Evolutionary conservation across 768 basidiomycete species (phyloP).

Genomic region (Mycena kentingensis): DNA sequence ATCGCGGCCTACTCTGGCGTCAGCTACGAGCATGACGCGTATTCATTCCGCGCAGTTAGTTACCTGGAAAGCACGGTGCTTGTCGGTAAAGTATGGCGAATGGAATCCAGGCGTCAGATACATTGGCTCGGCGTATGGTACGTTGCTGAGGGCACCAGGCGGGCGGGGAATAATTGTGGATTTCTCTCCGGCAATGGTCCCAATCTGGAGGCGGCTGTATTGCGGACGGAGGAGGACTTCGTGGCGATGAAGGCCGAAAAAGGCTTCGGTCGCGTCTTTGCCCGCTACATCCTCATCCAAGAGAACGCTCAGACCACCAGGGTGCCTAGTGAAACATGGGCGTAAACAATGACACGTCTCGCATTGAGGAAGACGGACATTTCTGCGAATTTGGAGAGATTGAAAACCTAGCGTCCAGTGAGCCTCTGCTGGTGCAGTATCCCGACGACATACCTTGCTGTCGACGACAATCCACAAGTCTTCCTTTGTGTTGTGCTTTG

Average conservation of each 20-base stretch:
- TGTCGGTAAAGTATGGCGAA: slow-evolving; percentile 74
- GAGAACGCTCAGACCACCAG: slow-evolving; percentile 71
- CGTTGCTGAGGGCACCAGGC: slow-evolving; percentile 63
- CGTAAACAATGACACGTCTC: no score
- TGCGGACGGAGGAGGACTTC: slow-evolving; percentile 80
- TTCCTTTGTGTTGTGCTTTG: slow-evolving; percentile 72
- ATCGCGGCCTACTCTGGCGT: no score
- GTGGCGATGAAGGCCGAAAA: slow-evolving; percentile 86
- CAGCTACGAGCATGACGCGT: no score
- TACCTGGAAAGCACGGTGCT: slow-evolving; percentile 62
- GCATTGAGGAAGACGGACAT: no score
- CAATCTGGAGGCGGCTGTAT: slow-evolving; percentile 73
- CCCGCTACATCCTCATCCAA: slow-evolving; percentile 75
- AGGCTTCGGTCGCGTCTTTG: slow-evolving; percentile 83
- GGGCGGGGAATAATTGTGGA: slow-evolving; percentile 50
- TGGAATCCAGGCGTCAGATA: slow-evolving; percentile 75
- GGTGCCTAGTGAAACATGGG: no score
- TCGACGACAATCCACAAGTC: no score
- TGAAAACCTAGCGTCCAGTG: slow-evolving; percentile 75
- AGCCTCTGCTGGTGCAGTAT: slow-evolving; percentile 58
- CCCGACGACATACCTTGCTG: no score
- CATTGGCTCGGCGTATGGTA: slow-evolving; percentile 89
- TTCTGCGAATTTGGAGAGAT: slow-evolving; percentile 67
- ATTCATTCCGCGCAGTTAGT: no score
- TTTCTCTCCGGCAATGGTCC: slow-evolving; percentile 66